phyloP scores from a whole-genome alignment of 306 rosid genomes.

The Vigna radiata region DNA sequence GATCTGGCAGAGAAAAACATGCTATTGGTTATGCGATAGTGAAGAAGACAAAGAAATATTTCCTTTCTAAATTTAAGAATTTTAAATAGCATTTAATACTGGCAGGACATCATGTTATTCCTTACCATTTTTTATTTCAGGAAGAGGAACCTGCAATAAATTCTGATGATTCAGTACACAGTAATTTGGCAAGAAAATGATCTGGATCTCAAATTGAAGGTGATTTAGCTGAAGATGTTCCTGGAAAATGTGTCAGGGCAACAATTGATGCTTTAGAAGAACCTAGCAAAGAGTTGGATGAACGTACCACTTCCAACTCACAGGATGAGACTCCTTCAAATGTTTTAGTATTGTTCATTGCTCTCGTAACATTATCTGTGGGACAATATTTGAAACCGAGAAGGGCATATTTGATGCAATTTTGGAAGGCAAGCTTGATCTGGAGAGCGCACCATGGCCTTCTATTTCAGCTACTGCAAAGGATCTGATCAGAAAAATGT shows the following conservation, averaged over 20 bases:
- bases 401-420: too few species aligned
- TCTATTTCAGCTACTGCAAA: too few species aligned
- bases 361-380: too few species aligned
- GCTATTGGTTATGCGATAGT: too few species aligned
- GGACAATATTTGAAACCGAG: too few species aligned
- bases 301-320: conserved; percentile 40
- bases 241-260: conserved; percentile 72
- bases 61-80: too few species aligned
- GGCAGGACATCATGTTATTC: conserved; percentile 3
- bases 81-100: conserved; percentile 6
- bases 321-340: conserved; percentile 58
- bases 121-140: conserved; percentile 56
- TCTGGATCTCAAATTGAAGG: conserved; percentile 60
- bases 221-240: conserved; percentile 60
- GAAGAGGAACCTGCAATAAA: conserved; percentile 58
- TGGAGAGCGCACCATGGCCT: too few species aligned
- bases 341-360: too few species aligned
- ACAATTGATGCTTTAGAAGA: conserved; percentile 60
- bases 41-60: conserved; percentile 11
- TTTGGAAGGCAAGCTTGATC: too few species aligned
- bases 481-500: too few species aligned
- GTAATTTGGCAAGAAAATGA: conserved; percentile 67
- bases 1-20: too few species aligned
- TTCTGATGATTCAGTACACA: conserved; percentile 52
- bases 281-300: conserved; percentile 67